These are phyloP conservation scores for Mucor racemosus DNA, from an alignment of 371 early-diverging fungal genomes.

Conservation along the genomic window DNA sequence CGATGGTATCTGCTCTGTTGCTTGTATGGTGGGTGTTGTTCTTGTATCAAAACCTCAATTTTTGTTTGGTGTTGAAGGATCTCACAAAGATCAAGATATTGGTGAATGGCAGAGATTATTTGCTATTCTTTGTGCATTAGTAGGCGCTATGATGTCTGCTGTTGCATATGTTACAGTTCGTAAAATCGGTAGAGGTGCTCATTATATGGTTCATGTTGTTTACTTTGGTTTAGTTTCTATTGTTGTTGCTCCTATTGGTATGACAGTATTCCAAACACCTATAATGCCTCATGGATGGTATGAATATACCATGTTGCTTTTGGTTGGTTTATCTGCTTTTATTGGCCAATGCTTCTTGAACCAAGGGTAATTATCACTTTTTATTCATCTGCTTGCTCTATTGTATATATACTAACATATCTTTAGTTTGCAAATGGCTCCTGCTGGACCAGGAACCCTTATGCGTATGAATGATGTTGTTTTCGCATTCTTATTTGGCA, in stretches of 20 bases:
- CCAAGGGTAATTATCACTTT: conserved; percentile 49
- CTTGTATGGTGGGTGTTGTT: conserved; percentile 69
- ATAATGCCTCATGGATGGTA: conserved; percentile 30
- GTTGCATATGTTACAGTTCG: conserved; percentile 77
- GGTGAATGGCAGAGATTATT: conserved; percentile 34
- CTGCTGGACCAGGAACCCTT: conserved; percentile 73
- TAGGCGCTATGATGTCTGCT: conserved; percentile 67
- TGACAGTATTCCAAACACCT: conserved; percentile 41
- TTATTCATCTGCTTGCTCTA: not conserved
- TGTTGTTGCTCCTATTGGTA: conserved; percentile 44
- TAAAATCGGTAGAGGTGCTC: conserved; percentile 66
- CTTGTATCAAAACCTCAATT: conserved; percentile 71
- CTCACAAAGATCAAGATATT: not conserved
- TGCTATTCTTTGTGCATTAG: conserved; percentile 57
- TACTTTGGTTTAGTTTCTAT: conserved; percentile 73
- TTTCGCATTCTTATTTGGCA: conserved; percentile 79
- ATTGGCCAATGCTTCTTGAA: conserved; percentile 79
- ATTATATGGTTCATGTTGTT: conserved; percentile 77
- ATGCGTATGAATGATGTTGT: conserved; percentile 86
- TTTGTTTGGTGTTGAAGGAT: conserved; percentile 47
- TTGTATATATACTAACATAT: not conserved
- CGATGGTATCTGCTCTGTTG: conserved; percentile 58
- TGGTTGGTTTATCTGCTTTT: conserved; percentile 70
- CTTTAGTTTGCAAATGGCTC: conserved; percentile 68
- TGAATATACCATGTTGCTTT: conserved; percentile 43